A percentile compares a stretch with the other conserved stretches of the same genome.
phyloP scores from a whole-genome alignment of 2,329 filamentous ascomycete genomes.

The Alternaria solani region DNA sequence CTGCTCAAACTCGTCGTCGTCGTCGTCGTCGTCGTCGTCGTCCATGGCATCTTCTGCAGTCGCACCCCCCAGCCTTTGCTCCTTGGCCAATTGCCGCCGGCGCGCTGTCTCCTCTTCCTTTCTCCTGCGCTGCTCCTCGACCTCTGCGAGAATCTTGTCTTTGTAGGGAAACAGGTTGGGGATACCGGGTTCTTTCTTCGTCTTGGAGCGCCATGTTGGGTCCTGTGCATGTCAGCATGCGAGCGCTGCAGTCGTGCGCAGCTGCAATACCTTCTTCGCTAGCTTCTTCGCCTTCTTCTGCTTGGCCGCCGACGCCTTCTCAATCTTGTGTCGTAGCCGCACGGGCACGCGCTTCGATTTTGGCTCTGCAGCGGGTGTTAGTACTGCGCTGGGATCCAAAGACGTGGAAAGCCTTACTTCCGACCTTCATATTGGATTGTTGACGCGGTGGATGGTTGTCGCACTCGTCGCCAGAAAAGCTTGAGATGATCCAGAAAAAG shows the following conservation, averaged over 20 bases:
- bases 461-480: constrained; percentile 29
- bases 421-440: constrained; percentile 51
- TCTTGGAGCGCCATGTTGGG: constrained; percentile 91
- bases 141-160: constrained; percentile 91
- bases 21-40: constrained; percentile 50
- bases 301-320: constrained; percentile 90
- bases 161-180: constrained; percentile 98
- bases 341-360: constrained; percentile 92
- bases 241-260: not conserved
- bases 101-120: constrained; percentile 79
- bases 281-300: constrained; percentile 88
- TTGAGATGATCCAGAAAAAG: constrained; percentile 34
- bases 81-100: constrained; percentile 72
- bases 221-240: constrained; percentile 64
- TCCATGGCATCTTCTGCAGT: constrained; percentile 47
- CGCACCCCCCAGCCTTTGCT: constrained; percentile 51
- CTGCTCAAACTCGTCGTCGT: constrained; percentile 42
- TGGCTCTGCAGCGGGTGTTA: constrained; percentile 69
- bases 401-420: constrained; percentile 46
- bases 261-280: constrained; percentile 73
- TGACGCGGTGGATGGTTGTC: constrained; percentile 21
- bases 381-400: not conserved
- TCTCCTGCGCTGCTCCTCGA: constrained; percentile 83
- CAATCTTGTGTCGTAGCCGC: constrained; percentile 92
- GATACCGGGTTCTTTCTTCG: constrained; percentile 98